These are phyloP conservation scores for Cymbopogon citratus DNA, from an alignment of 176 grass and related monocot species.

Conservation along the genomic window DNA sequence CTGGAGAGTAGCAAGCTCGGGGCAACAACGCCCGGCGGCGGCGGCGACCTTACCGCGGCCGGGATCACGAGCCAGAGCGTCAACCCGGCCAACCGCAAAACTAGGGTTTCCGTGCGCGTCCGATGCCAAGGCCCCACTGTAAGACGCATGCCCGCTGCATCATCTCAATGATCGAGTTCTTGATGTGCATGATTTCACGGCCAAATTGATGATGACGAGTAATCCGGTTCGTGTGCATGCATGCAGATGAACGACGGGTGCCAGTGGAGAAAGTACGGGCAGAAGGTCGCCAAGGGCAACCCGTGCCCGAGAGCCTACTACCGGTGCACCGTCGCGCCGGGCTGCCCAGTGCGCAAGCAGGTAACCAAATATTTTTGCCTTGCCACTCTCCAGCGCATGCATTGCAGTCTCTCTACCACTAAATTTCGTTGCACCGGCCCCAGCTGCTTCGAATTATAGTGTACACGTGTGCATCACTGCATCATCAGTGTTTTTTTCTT, in stretches of 20 bases:
- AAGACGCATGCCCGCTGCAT: constrained; percentile 32
- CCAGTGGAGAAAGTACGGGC: constrained; percentile 94
- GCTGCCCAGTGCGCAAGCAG: constrained; percentile 93
- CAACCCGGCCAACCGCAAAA: constrained; percentile 89
- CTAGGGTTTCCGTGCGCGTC: constrained; percentile 97
- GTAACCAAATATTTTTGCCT: constrained; percentile 10
- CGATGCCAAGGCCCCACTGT: constrained; percentile 90
- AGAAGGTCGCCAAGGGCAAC: constrained; percentile 97
- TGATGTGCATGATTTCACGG: neutral
- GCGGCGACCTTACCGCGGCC: constrained; percentile 15
- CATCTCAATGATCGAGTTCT: neutral
- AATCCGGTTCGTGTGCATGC: neutral
- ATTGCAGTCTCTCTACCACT: neutral
- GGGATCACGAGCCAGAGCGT: constrained; percentile 60
- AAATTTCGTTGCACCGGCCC: neutral
- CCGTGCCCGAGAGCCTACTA: constrained; percentile 97
- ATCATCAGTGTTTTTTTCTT: too few species aligned
- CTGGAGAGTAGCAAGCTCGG: constrained; percentile 58
- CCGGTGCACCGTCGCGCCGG: constrained; percentile 90
- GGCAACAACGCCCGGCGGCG: neutral
- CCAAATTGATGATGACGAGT: neutral
- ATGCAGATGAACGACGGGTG: constrained; percentile 94
- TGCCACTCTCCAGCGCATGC: neutral
- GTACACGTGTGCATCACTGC: too few species aligned
- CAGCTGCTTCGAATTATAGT: too few species aligned